phyloP scores from a whole-genome alignment of 306 rosid species.

The Ceratonia siliqua region DNA sequence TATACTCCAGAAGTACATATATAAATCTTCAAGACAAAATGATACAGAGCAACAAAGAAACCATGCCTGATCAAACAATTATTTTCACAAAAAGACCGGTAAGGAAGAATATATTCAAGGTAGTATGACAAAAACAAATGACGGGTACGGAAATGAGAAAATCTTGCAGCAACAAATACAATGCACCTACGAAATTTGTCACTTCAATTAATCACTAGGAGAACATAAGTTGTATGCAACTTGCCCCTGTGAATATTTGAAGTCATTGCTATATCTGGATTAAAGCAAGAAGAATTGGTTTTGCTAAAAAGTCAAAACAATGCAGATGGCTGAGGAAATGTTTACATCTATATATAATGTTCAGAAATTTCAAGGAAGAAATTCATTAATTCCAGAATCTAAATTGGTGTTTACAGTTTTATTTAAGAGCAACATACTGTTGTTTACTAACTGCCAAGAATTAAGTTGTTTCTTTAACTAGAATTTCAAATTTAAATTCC shows the following conservation, averaged over 20 bases:
- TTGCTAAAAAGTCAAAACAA: neutral
- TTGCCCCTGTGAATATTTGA: neutral
- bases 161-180: neutral
- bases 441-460: neutral
- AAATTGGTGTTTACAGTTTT: neutral
- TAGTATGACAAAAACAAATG: neutral
- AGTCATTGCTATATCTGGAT: neutral
- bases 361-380: neutral
- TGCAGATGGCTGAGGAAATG: neutral
- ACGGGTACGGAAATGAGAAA: constrained; percentile 2
- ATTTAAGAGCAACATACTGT: neutral
- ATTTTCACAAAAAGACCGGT: neutral
- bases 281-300: neutral
- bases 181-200: neutral
- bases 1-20: neutral
- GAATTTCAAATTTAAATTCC: neutral
- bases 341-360: neutral
- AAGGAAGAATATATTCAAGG: neutral
- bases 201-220: neutral
- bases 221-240: neutral
- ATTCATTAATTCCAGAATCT: neutral
- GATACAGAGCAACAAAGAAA: constrained; percentile 19
- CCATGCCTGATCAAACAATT: neutral
- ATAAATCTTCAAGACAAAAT: constrained; percentile 9
- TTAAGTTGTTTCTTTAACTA: neutral